Evolutionary conservation across 2,329 filamentous ascomycete species (phyloP).

Genomic region (Alternaria arbusti): DNA sequence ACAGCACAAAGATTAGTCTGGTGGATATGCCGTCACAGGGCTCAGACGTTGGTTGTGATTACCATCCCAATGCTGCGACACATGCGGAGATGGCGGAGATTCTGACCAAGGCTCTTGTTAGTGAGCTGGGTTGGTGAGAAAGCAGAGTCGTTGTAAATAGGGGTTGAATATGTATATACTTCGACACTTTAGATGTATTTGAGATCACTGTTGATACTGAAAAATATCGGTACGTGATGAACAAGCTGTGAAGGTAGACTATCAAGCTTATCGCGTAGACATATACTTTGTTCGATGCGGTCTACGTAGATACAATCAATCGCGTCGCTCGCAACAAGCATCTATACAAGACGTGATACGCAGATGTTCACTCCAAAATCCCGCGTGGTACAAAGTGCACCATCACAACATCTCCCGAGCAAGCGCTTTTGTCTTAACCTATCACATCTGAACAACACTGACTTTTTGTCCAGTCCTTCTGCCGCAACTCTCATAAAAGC

Average conservation of each 20-base stretch:
- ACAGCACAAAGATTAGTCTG: slow-evolving; percentile 44
- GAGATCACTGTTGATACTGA: background rate
- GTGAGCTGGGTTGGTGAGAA: slow-evolving; percentile 23
- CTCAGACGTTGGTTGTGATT: slow-evolving; percentile 52
- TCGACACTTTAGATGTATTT: background rate
- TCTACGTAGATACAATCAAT: background rate
- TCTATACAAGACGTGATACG: too few species aligned
- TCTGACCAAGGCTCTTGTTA: slow-evolving; percentile 25
- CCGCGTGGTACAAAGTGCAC: background rate
- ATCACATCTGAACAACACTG: background rate
- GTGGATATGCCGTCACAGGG: slow-evolving; percentile 54
- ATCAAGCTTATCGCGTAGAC: background rate
- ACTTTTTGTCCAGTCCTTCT: background rate
- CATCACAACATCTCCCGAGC: background rate
- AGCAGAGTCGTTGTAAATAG: background rate
- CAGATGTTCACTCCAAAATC: too few species aligned
- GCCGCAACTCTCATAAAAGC: background rate
- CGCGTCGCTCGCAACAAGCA: background rate
- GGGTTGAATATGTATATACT: background rate
- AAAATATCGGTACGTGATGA: background rate
- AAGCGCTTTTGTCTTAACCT: background rate
- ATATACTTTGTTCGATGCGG: background rate
- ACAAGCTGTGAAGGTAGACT: background rate
- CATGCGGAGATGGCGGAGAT: slow-evolving; percentile 40
- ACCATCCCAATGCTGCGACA: slow-evolving; percentile 52